Percentiles rank a stretch among this genome's conserved stretches.
phyloP scores from a whole-genome alignment of 306 rosid genomes.

The barrel medic (Medicago truncatula) region MtrunA17r5.0-ANR NC_053044.1:47548001-47548500 shows the following conservation, averaged over 20 bases:
- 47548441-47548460: slow-evolving; percentile 54
- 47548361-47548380: slow-evolving; percentile 54
- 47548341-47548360: slow-evolving; percentile 57
- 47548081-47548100: slow-evolving; percentile 50
- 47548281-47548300: slow-evolving; percentile 58
- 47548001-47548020: slow-evolving; percentile 60
- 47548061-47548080: slow-evolving; percentile 68
- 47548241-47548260: slow-evolving; percentile 43
- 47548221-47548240: slow-evolving; percentile 45
- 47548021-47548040: slow-evolving; percentile 45
- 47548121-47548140: slow-evolving; percentile 50
- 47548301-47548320: slow-evolving; percentile 56
- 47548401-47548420: slow-evolving; percentile 73
- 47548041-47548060: slow-evolving; percentile 57
- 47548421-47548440: slow-evolving; percentile 44
- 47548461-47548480: slow-evolving; percentile 67
- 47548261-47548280: slow-evolving; percentile 57
- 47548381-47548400: slow-evolving; percentile 56
- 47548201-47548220: slow-evolving; percentile 47
- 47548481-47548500: slow-evolving; percentile 59
- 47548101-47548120: slow-evolving; percentile 41
- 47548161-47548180: slow-evolving; percentile 63
- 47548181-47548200: slow-evolving; percentile 52
- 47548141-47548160: slow-evolving; percentile 56
- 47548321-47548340: slow-evolving; percentile 57